Base-by-base conservation (phyloP, 2,329 filamentous ascomycete species). In the Ophiostoma himal-ulmi region DNA sequence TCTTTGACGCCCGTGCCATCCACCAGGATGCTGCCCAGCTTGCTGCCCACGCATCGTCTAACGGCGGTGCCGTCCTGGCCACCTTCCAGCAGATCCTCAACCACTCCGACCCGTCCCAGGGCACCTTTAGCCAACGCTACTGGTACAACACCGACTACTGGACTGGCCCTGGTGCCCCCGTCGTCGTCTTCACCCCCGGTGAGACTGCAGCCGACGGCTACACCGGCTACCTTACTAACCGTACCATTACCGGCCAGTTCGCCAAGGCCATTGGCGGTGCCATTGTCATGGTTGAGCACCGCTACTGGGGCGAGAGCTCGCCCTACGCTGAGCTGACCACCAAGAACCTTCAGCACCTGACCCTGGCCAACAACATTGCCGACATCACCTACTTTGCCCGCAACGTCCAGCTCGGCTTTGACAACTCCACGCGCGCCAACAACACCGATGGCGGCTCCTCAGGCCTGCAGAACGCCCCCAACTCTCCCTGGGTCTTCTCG, bases 401-500 rank as follows among this genome's bases (percentile, higher is more conserved):
- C 71, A 78, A 81, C 69, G 83, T 83, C 20, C 74, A 80, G 13
- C 78, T 86, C 39, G 83, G 84, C 0, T 88, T 87, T 70, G 84
- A 85, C 72, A 77, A 76, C 0, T 72, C 75, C 73, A 70, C 65
- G 39, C 17, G 17, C 37, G 1, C 77, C 69, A 79, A 81, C 41
- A 67, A 67, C 64, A 22, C 34, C 2, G n/a, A 26, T 54, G 52
- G 17, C 52, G 20, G 37, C 68, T 64, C n/a, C 79, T 48, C 82
- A 84, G 6, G 78, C 80, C 5, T 79, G 81, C 72, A 84, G 80
- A 81, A 81, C 67, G 82, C 85, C 7, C 78, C 79, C 39, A 78
- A 82, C 54, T 83, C 83, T 3, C 85, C 86, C 0, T 88, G 86
- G 86, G 78, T 88, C 44, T 79, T 83, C 68, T 80, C 81, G 20